Base-by-base conservation (phyloP, 2,329 filamentous ascomycete genomes). In the Rutstroemia sydowiana region DNA sequence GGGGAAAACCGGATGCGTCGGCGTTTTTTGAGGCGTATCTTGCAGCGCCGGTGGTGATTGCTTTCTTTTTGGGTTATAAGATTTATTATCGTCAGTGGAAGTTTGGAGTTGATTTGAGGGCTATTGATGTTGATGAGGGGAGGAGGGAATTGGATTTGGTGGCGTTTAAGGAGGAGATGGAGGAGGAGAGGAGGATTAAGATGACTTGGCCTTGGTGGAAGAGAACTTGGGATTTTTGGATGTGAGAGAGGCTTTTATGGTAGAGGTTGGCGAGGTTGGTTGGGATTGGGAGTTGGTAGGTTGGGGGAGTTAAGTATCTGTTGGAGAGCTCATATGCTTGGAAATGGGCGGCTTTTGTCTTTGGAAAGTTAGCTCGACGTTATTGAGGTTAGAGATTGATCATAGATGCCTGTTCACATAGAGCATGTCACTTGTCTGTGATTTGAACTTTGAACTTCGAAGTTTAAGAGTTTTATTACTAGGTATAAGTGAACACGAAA, bases 51-150 rank as follows among this genome's bases (percentile, higher is more conserved):
- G 70, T 84, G n/a, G 74, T 81, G 34, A 55, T 82, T 16, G 40
- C 62, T 0, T 75, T 81, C 57, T 88, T 85, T 63, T 45, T 88
- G 6, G 73, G 71, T 11, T 88, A 86, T 73, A 89, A 89, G 69
- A 1, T 86, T 40, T 78, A 65, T 41, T 65, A 68, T 23, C 53
- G 45, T n/a, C 44, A 63, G 26, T 63, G 61, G 58, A 54, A 23
- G 3, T 5, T 63, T 16, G 63, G 64, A 43, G 61, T 66, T 9
- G 52, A 62, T 14, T 51, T 64, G 3, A 9, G n/a, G 6, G 55
- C 57, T 3, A 64, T 66, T 43, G 50, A 64, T 43, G 52, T 67
- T 31, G 64, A 66, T 51, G 63, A 61, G 30, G 64, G 64, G 3
- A 50, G 64, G 42, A 58, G 65, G 9, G 64, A 66, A 31, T 9